Conservation (phyloP, 1,284 basidiomycete genomes). For the Sutorius eximius region DNA sequence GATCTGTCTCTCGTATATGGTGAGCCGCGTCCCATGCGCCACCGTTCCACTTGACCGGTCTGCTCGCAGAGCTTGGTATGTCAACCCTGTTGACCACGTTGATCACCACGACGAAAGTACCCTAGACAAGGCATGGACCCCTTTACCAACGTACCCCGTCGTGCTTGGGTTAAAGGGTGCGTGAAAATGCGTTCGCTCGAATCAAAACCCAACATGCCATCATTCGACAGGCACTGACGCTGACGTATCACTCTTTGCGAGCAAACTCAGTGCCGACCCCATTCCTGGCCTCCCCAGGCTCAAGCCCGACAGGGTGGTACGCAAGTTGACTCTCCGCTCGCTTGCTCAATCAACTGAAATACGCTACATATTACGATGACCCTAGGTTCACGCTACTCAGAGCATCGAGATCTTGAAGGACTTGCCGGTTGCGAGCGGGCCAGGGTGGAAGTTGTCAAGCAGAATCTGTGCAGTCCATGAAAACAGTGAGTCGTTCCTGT, state of each 20-base stretch:
- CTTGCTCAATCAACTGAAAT: neutral
- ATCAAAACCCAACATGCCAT: neutral
- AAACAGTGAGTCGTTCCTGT: slow-evolving; percentile 55
- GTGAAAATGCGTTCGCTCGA: neutral
- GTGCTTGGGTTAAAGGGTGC: slow-evolving; percentile 56
- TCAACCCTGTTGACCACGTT: neutral
- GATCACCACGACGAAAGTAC: neutral
- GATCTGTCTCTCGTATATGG: slow-evolving; percentile 34
- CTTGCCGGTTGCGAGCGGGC: slow-evolving; percentile 62
- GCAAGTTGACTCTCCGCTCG: slow-evolving; percentile 20
- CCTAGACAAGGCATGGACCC: slow-evolving; percentile 49
- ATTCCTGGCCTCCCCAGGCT: slow-evolving; percentile 66
- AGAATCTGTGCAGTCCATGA: slow-evolving; percentile 67
- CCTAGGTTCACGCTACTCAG: slow-evolving; percentile 70
- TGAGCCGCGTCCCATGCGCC: slow-evolving; percentile 7
- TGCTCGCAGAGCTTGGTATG: slow-evolving; percentile 33
- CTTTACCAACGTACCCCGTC: slow-evolving; percentile 58
- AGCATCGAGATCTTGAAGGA: slow-evolving; percentile 72
- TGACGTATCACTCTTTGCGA: slow-evolving; percentile 67
- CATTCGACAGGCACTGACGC: slow-evolving; percentile 43
- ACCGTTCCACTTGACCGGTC: neutral
- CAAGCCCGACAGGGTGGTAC: slow-evolving; percentile 63
- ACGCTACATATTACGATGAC: neutral
- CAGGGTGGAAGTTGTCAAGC: slow-evolving; percentile 64
- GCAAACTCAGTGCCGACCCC: slow-evolving; percentile 43